Percentiles rank a stretch among this genome's conserved stretches.
Evolutionary conservation across 495 filamentous ascomycete species (phyloP).

Genomic region (Friedmanniomyces simplex): DNA sequence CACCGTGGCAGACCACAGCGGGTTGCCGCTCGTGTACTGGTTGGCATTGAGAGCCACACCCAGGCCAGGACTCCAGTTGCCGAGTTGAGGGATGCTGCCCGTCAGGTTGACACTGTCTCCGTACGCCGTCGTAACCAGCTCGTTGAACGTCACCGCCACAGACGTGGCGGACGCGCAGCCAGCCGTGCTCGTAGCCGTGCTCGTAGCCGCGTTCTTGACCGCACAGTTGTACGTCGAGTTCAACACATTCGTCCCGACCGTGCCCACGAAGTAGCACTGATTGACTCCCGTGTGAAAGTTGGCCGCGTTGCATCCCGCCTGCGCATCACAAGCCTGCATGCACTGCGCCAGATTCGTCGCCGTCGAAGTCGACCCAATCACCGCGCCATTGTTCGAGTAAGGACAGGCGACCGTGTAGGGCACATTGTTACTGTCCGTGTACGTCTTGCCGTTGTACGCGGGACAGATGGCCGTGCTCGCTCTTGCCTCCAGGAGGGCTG

Average conservation of each 20-base stretch:
- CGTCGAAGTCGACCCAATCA: neutral
- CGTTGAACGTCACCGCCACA: slow-evolving; percentile 37
- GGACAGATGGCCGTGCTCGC: neutral
- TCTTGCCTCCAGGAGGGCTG: neutral
- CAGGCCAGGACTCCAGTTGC: slow-evolving; percentile 43
- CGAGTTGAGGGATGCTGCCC: slow-evolving; percentile 45
- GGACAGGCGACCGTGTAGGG: neutral
- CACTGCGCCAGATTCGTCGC: neutral
- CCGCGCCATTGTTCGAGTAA: neutral
- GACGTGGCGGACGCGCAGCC: neutral
- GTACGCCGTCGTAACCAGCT: slow-evolving; percentile 41
- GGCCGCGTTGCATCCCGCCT: neutral
- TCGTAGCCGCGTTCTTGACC: neutral
- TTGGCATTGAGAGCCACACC: slow-evolving; percentile 44
- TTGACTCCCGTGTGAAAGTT: slow-evolving; percentile 2
- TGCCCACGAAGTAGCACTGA: neutral
- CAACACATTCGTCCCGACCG: neutral
- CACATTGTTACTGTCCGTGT: neutral
- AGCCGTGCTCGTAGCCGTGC: neutral
- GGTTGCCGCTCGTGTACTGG: slow-evolving; percentile 44
- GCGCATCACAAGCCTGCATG: slow-evolving; percentile 1
- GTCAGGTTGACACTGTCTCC: slow-evolving; percentile 53
- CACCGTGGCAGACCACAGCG: slow-evolving; percentile 47
- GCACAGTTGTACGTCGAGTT: slow-evolving; percentile 2
- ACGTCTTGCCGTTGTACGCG: neutral